Conservation (phyloP, 352 stramenopile species). For the Globisporangium mamillatum region DNA sequence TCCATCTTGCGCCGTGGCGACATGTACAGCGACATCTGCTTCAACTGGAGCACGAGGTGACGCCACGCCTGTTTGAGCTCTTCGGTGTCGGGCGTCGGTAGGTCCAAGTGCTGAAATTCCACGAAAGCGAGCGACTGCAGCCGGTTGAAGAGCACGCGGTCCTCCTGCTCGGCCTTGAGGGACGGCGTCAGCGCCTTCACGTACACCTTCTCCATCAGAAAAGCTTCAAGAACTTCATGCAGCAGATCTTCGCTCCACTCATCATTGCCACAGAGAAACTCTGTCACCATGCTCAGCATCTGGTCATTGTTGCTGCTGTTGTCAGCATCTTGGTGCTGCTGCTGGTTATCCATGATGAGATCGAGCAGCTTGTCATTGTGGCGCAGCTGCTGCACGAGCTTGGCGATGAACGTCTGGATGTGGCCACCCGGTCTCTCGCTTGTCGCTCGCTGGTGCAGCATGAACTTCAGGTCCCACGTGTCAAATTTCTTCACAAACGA, state of each 20-base stretch:
- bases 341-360: slow-evolving; percentile 15
- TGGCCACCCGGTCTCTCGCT: slow-evolving; percentile 47
- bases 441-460: slow-evolving; percentile 34
- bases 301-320: slow-evolving; percentile 29
- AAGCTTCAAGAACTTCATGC: slow-evolving; percentile 80
- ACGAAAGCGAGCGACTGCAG: slow-evolving; percentile 81
- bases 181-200: slow-evolving; percentile 60
- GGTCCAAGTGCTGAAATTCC: slow-evolving; percentile 80
- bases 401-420: slow-evolving; percentile 64
- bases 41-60: slow-evolving; percentile 39
- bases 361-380: slow-evolving; percentile 29
- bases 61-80: slow-evolving; percentile 41
- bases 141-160: slow-evolving; percentile 57
- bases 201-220: slow-evolving; percentile 91
- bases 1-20: slow-evolving; percentile 88
- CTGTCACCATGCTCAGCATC: neutral
- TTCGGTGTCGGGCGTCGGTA: slow-evolving; percentile 42
- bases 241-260: slow-evolving; percentile 45
- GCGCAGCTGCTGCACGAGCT: slow-evolving; percentile 58
- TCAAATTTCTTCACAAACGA: slow-evolving; percentile 67
- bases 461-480: slow-evolving; percentile 50
- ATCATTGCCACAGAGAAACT: slow-evolving; percentile 34
- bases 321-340: neutral
- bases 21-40: slow-evolving; percentile 40
- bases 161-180: slow-evolving; percentile 31